These are phyloP conservation scores for Pestalotiopsis sp. DNA, from an alignment of 2,329 filamentous ascomycete species.

Conservation along the genomic window DNA sequence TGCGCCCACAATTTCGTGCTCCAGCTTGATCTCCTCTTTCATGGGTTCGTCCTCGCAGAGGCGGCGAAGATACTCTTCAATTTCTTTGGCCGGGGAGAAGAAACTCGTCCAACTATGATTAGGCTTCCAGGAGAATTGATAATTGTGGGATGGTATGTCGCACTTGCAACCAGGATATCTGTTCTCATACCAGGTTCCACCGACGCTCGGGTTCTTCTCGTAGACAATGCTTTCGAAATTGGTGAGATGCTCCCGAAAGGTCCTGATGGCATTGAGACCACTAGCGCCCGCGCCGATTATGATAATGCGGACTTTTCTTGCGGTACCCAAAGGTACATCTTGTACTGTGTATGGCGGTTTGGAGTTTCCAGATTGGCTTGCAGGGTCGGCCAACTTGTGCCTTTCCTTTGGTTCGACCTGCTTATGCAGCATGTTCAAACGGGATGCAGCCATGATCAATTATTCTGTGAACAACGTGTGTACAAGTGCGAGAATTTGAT, in stretches of 20 bases:
- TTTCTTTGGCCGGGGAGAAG: constrained; percentile 57
- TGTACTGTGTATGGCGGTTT: constrained; percentile 33
- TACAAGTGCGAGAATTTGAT: neutral
- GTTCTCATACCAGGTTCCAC: constrained; percentile 63
- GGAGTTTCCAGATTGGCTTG: neutral
- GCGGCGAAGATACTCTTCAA: constrained; percentile 53
- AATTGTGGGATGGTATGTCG: constrained; percentile 62
- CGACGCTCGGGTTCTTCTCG: constrained; percentile 58
- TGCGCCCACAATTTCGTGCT: constrained; percentile 44
- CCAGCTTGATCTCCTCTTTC: constrained; percentile 43
- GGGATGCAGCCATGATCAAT: too few species aligned
- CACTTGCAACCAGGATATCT: constrained; percentile 60
- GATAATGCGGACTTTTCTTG: constrained; percentile 44
- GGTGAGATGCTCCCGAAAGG: constrained; percentile 43
- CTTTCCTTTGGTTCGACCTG: neutral
- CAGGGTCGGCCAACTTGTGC: neutral
- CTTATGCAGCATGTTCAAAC: too few species aligned
- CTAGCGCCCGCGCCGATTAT: constrained; percentile 48
- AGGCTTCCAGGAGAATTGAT: constrained; percentile 63
- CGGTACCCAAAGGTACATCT: constrained; percentile 40
- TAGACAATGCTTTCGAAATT: constrained; percentile 52
- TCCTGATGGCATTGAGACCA: constrained; percentile 47
- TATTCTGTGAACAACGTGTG: neutral
- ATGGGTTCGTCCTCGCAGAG: constrained; percentile 53
- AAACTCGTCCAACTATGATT: constrained; percentile 63